Evolutionary conservation across 129 eudicot species (phyloP).

Genomic region (Helianthus annuus): DNA sequence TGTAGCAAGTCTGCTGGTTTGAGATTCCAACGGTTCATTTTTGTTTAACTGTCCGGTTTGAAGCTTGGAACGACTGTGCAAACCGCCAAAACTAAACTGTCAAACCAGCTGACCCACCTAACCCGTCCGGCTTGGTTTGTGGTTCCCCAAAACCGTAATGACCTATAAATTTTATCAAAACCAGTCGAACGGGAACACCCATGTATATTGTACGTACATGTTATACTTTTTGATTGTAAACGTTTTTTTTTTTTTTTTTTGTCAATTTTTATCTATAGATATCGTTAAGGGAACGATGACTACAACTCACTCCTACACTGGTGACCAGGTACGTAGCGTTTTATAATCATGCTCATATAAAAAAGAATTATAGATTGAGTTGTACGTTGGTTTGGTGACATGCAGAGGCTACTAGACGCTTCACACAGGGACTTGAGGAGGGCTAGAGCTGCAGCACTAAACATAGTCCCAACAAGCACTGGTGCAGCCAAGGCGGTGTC

Average conservation of each 20-base stretch:
- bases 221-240: background rate
- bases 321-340: conserved; percentile 67
- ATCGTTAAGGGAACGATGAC: conserved; percentile 99
- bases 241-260: no score
- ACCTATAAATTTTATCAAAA: no score
- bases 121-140: no score
- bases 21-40: no score
- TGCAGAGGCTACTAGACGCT: conserved; percentile 90
- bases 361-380: background rate
- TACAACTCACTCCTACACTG: conserved; percentile 98
- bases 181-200: no score
- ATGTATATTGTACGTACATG: background rate
- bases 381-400: background rate
- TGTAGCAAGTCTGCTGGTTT: no score
- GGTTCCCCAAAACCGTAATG: no score
- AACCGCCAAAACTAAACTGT: no score
- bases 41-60: no score
- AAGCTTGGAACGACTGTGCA: no score
- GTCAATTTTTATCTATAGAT: conserved; percentile 51
- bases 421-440: conserved; percentile 96
- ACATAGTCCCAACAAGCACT: conserved; percentile 96
- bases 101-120: no score
- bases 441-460: conserved; percentile 95
- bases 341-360: background rate
- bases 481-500: conserved; percentile 99